Evolutionary conservation across 176 grass and related monocot species (phyloP).

Genomic region (Hsuehochloa calcarea): DNA sequence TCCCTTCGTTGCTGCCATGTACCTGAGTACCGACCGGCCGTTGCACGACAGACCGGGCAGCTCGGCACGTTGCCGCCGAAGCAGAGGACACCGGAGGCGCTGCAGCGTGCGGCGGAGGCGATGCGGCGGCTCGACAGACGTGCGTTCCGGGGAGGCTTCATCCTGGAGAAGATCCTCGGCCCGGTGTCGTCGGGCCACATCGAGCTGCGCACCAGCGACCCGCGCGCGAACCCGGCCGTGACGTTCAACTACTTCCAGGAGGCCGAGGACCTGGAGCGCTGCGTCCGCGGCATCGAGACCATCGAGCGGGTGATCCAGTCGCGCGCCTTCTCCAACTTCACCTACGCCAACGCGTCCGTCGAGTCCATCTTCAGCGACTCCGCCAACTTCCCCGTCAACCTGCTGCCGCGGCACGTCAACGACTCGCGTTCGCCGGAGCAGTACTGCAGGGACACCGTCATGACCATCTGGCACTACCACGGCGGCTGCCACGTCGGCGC

Average conservation of each 20-base stretch:
- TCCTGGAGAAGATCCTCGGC: conserved; percentile 77
- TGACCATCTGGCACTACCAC: conserved; percentile 95
- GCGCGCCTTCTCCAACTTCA: conserved; percentile 60
- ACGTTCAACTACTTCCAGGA: conserved; percentile 97
- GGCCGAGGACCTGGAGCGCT: conserved; percentile 57
- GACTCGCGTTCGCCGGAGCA: conserved; percentile 70
- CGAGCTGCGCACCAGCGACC: conserved; percentile 56
- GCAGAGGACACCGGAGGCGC: conserved; percentile 65
- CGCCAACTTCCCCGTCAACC: conserved; percentile 60
- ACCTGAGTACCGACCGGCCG: no score
- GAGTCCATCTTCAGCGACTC: conserved; percentile 55
- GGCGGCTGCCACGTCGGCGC: conserved; percentile 72
- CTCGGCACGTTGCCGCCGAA: conserved; percentile 61
- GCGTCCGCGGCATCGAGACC: conserved; percentile 56
- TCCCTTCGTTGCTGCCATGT: background rate
- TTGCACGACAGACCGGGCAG: conserved; percentile 50
- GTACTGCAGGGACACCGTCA: conserved; percentile 77
- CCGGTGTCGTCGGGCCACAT: conserved; percentile 71
- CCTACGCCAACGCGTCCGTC: conserved; percentile 51
- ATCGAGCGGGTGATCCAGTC: conserved; percentile 68
- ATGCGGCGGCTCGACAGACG: conserved; percentile 50
- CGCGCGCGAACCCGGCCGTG: conserved; percentile 64
- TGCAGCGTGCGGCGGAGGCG: conserved; percentile 48
- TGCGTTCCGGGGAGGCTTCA: conserved; percentile 71
- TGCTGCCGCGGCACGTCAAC: conserved; percentile 57